These are phyloP conservation scores for Penicillium oxalicum DNA, from an alignment of 2,329 filamentous ascomycete species.

Conservation along the genomic window DNA sequence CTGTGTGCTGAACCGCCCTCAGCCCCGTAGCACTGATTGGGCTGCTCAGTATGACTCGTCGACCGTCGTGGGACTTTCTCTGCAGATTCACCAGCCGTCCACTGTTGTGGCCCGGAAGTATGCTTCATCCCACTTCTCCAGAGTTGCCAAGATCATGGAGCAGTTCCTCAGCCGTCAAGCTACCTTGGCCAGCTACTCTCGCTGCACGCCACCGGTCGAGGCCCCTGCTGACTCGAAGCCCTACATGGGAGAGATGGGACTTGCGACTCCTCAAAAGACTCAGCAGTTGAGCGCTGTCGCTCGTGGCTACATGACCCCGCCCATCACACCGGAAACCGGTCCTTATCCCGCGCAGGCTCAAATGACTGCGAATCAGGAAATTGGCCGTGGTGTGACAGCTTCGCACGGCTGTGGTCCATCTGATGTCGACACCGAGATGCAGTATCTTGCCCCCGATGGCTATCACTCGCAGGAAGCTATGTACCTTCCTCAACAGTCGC, in stretches of 20 bases:
- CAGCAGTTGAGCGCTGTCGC: constrained; percentile 30
- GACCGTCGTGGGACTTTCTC: constrained; percentile 56
- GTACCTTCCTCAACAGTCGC: constrained; percentile 31
- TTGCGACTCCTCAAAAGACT: constrained; percentile 40
- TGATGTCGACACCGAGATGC: constrained; percentile 31
- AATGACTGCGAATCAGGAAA: constrained; percentile 26
- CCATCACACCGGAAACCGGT: constrained; percentile 43
- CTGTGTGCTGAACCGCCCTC: constrained; percentile 75
- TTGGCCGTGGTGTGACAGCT: constrained; percentile 24
- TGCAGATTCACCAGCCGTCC: constrained; percentile 62
- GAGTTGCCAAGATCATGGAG: constrained; percentile 59
- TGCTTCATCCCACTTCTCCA: constrained; percentile 58
- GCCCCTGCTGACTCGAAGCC: constrained; percentile 34
- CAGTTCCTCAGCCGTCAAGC: constrained; percentile 61
- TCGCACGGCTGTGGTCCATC: constrained; percentile 33
- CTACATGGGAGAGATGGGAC: constrained; percentile 38
- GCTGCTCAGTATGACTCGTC: constrained; percentile 49
- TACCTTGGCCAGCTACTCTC: constrained; percentile 45
- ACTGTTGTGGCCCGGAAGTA: constrained; percentile 64
- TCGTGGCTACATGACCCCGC: constrained; percentile 44
- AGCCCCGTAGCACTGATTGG: constrained; percentile 72
- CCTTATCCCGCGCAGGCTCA: constrained; percentile 32
- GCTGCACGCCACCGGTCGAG: constrained; percentile 39
- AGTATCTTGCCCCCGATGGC: constrained; percentile 32
- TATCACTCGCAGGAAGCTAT: constrained; percentile 31